Percentiles rank a stretch among this genome's conserved stretches.
Conservation (phyloP, 2,329 filamentous ascomycete genomes). For the Emmonsiellopsis sp. region DNA sequence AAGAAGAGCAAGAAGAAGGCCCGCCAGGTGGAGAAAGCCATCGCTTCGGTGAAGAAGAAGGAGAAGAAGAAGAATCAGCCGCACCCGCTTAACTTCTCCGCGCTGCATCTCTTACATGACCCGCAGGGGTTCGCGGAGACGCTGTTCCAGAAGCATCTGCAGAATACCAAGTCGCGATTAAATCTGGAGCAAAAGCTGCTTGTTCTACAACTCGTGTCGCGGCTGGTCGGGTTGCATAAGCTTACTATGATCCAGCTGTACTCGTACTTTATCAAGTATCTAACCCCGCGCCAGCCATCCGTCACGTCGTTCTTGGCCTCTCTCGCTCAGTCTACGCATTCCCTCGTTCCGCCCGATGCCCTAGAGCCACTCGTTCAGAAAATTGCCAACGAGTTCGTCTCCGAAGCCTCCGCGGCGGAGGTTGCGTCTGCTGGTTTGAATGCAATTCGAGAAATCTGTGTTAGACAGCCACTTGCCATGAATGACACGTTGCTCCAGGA, state of each 20-base stretch:
- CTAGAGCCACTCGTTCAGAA: conserved; percentile 86
- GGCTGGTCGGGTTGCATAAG: conserved; percentile 86
- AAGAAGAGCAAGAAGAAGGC: conserved; percentile 91
- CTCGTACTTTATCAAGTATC: conserved; percentile 90
- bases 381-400: conserved; percentile 97
- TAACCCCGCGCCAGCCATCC: conserved; percentile 77
- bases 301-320: conserved; percentile 92
- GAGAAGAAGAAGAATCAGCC: conserved; percentile 83
- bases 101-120: conserved; percentile 85
- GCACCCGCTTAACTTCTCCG: conserved; percentile 89
- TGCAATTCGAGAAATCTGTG: conserved; percentile 88
- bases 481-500: conserved; percentile 92
- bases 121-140: conserved; percentile 88
- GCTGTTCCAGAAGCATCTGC: conserved; percentile 83
- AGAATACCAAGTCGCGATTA: conserved; percentile 75
- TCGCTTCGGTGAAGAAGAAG: conserved; percentile 69
- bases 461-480: conserved; percentile 90
- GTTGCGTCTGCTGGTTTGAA: conserved; percentile 89
- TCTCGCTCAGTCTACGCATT: conserved; percentile 83
- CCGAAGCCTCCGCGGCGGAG: conserved; percentile 81
- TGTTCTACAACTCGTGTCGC: conserved; percentile 83
- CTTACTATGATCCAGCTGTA: conserved; percentile 83
- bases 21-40: conserved; percentile 67
- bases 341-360: conserved; percentile 82
- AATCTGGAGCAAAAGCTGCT: conserved; percentile 80